Conservation (phyloP, 2,329 filamentous ascomycete genomes). For the Trichophyton verrucosum region DNA sequence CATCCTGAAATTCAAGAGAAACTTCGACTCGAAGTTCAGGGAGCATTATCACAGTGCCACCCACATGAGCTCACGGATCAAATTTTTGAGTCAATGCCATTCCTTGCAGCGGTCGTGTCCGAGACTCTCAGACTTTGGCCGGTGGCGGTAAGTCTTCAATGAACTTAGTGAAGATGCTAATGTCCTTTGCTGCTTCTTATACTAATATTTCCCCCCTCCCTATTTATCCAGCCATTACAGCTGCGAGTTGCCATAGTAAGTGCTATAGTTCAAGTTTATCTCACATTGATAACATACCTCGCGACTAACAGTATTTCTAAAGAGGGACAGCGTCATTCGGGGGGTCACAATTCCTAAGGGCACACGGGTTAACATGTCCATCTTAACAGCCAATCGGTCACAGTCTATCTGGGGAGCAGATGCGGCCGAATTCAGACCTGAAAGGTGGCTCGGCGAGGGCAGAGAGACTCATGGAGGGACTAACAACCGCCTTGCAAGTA, state of each 20-base stretch:
- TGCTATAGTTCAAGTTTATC: neutral
- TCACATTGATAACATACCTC: neutral
- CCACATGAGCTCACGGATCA: slow-evolving; percentile 16
- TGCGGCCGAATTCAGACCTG: slow-evolving; percentile 61
- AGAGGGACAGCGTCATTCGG: slow-evolving; percentile 41
- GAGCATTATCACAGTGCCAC: slow-evolving; percentile 30
- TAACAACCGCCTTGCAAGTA: slow-evolving; percentile 27
- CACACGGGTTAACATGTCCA: slow-evolving; percentile 55
- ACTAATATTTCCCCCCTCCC: no score
- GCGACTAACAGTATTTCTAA: neutral
- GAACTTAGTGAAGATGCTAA: no score
- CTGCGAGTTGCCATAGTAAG: neutral
- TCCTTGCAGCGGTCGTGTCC: neutral
- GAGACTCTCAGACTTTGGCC: neutral
- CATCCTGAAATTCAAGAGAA: slow-evolving; percentile 38
- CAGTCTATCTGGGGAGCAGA: slow-evolving; percentile 61
- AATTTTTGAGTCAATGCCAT: slow-evolving; percentile 42
- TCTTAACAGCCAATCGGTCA: slow-evolving; percentile 59
- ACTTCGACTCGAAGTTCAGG: slow-evolving; percentile 41
- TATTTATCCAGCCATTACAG: neutral
- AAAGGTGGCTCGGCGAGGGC: slow-evolving; percentile 54
- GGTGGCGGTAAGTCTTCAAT: neutral
- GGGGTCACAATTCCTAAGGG: slow-evolving; percentile 55
- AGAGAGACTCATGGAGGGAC: slow-evolving; percentile 43
- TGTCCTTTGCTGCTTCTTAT: no score